A percentile compares a stretch with the other conserved stretches of the same genome.
phyloP scores from a whole-genome alignment of 2,329 filamentous ascomycete genomes.

The Ascomycota sp. region DNA sequence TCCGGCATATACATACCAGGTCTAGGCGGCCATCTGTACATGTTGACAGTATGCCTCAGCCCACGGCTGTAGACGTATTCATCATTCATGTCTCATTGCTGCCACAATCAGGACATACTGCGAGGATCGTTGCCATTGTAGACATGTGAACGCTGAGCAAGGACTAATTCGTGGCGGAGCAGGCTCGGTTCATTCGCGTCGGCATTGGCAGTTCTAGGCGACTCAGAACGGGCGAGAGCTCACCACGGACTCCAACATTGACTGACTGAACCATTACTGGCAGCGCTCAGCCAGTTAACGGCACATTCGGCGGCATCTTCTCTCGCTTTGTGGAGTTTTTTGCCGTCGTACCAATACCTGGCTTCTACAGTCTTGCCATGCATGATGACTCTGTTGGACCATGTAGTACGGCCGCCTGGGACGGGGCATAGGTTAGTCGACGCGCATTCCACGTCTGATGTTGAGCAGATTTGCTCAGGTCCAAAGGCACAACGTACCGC shows the following conservation, averaged over 20 bases:
- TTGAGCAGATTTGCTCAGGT: too few relatives aligned
- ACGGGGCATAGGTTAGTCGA: neutral
- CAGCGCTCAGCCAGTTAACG: slow-evolving; percentile 31
- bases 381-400: slow-evolving; percentile 67
- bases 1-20: too few relatives aligned
- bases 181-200: neutral
- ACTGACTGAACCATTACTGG: slow-evolving; percentile 8
- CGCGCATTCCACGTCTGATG: too few relatives aligned
- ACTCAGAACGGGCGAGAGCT: too few relatives aligned
- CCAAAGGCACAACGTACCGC: slow-evolving; percentile 32
- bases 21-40: too few relatives aligned
- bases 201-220: neutral
- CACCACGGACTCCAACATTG: slow-evolving; percentile 8
- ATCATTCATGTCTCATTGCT: too few relatives aligned
- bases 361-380: slow-evolving; percentile 44
- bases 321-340: slow-evolving; percentile 68
- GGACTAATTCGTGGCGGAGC: too few relatives aligned
- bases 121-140: too few relatives aligned
- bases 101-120: too few relatives aligned
- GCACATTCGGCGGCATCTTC: slow-evolving; percentile 84
- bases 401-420: slow-evolving; percentile 70
- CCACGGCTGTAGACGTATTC: too few relatives aligned
- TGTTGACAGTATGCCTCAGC: too few relatives aligned
- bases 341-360: slow-evolving; percentile 80
- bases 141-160: too few relatives aligned